Conservation (phyloP, 352 stramenopile species). For the Saprolegnia parasitica region DNA sequence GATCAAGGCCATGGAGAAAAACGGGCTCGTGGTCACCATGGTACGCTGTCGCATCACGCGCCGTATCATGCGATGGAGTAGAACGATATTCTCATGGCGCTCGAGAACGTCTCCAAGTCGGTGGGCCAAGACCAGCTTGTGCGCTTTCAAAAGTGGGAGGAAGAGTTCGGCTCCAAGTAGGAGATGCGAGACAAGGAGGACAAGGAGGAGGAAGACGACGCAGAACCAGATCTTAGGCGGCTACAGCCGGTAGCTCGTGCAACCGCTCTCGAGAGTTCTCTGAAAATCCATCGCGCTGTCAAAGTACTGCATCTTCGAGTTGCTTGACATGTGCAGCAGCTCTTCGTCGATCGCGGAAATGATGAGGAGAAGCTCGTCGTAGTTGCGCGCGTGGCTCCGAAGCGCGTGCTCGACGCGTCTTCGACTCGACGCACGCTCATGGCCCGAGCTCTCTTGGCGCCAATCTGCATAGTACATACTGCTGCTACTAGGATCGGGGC, state of each 20-base stretch:
- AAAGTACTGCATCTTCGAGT: constrained; percentile 59
- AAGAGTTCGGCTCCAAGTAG: constrained; percentile 43
- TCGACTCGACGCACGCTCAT: constrained; percentile 55
- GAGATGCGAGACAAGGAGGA: not conserved
- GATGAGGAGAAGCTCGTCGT: constrained; percentile 57
- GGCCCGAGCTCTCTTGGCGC: constrained; percentile 49
- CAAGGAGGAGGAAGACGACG: not conserved
- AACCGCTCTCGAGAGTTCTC: constrained; percentile 16
- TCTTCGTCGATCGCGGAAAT: constrained; percentile 73
- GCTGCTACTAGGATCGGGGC: constrained; percentile 32
- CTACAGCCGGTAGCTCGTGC: constrained; percentile 17
- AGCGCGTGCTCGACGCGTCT: constrained; percentile 63
- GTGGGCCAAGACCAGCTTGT: constrained; percentile 45
- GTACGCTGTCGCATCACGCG: not conserved
- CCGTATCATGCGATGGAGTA: not conserved
- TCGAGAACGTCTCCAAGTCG: constrained; percentile 50
- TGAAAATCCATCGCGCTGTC: constrained; percentile 32
- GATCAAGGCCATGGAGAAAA: constrained; percentile 53
- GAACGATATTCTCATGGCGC: constrained; percentile 37
- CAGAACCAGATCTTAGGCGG: no score
- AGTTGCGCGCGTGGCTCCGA: constrained; percentile 49
- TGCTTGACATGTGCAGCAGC: constrained; percentile 68
- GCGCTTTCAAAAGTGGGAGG: constrained; percentile 44
- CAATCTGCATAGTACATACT: constrained; percentile 34
- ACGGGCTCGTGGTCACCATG: constrained; percentile 40